Conservation (phyloP, 2,329 filamentous ascomycete genomes). For the Cordyceps tenuipes region DNA sequence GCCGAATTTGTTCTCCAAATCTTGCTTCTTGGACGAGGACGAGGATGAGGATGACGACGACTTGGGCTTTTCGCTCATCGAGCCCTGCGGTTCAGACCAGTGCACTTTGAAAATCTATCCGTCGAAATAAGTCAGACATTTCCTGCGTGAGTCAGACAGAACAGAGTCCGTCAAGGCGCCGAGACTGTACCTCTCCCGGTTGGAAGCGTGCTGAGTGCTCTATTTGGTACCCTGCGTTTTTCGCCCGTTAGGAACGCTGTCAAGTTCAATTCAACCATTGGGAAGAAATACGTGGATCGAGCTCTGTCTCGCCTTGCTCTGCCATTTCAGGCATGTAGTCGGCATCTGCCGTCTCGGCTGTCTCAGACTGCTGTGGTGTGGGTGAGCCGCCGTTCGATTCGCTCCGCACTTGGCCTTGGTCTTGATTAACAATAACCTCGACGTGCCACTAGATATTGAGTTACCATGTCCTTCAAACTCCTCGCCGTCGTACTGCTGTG, state of each 20-base stretch:
- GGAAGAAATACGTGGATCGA: slow-evolving; percentile 30
- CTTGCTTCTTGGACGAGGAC: slow-evolving; percentile 24
- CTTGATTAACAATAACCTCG: background rate
- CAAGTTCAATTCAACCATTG: too few relatives aligned
- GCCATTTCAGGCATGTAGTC: slow-evolving; percentile 2
- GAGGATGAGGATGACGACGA: slow-evolving; percentile 14
- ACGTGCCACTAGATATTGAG: background rate
- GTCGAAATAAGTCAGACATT: background rate
- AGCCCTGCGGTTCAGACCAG: slow-evolving; percentile 45
- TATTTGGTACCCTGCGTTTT: slow-evolving; percentile 30
- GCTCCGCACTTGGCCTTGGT: background rate
- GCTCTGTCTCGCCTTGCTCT: slow-evolving; percentile 15
- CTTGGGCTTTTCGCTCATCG: slow-evolving; percentile 21
- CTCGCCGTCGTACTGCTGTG: background rate
- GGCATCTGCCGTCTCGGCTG: background rate
- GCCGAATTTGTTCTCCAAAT: slow-evolving; percentile 26
- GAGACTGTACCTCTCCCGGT: slow-evolving; percentile 31
- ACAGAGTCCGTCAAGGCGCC: background rate
- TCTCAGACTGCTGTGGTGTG: slow-evolving; percentile 1
- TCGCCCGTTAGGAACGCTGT: background rate
- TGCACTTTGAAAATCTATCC: slow-evolving; percentile 46
- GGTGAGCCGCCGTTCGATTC: slow-evolving; percentile 3
- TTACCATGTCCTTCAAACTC: background rate
- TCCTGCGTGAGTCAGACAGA: background rate
- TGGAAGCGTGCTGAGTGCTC: slow-evolving; percentile 31